Base-by-base conservation (phyloP, 139 green algal species). In the Picochlorum sp. region DNA sequence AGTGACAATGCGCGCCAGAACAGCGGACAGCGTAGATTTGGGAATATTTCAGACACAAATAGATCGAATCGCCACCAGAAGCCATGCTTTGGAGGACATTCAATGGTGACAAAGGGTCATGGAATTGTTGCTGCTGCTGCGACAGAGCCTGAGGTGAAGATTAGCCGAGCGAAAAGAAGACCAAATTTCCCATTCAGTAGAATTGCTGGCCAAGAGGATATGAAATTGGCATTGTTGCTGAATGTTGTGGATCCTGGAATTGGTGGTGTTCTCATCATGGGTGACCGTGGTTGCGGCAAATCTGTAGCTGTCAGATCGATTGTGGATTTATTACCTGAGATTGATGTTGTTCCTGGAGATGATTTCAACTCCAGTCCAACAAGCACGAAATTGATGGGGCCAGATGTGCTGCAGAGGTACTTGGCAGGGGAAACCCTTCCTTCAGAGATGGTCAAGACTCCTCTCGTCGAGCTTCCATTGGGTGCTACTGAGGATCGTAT, bases 221-320 rank as follows among this genome's bases (percentile, higher is more conserved):
- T 96, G 85, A 95, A 95, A 77, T 72, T 95, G 4, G 89, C 87
- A 1, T 76, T 96, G 37, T 79, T 94, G 49, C 74, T 96, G 13
- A 95, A 94, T 70, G 85, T 96, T 3, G 77, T 95, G 45, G 90
- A 96, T 70, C 72, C 84, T 3, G 78, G 76, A 47, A 92, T 96
- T 56, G 90, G 88, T 34, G 90, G 88, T 30, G 89, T 95, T 7
- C 85, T 96, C 60, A 92, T 96, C 69, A 95, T 96, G 90, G 90
- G 90, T 49, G 90, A 96, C 66, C 77, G 90, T 34, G 89, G 87
- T 59, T 95, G 87, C 8, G 90, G 82, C 68, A 97, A 97, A 76
- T 86, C 77, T 4, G 66, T 86, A 21, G 74, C 78, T 45, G 81
- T 86, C 41, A 73, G 89, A 30, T 83, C 88, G 0, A 77, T 97